Evolutionary conservation across 495 filamentous ascomycete species (phyloP).

Genomic region (Talaromyces proteolyticus): DNA sequence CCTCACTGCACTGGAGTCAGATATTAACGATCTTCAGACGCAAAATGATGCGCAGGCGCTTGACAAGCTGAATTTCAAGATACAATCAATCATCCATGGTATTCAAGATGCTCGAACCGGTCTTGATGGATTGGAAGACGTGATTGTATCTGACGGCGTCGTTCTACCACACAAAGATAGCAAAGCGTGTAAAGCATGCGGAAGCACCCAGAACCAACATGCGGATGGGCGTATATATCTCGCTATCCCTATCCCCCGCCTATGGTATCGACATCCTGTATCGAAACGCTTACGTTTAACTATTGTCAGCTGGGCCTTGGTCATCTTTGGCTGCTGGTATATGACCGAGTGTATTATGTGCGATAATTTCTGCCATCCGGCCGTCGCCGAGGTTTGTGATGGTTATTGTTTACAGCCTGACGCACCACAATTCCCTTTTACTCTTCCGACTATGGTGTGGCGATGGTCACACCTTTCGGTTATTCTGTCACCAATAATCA

Average conservation of each 20-base stretch:
- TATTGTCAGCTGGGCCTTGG: conserved; percentile 44
- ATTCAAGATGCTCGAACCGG: conserved; percentile 63
- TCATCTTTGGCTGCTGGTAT: conserved; percentile 49
- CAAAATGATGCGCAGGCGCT: conserved; percentile 14
- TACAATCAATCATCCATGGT: conserved; percentile 52
- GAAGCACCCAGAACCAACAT: conserved; percentile 4
- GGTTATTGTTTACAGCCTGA: conserved; percentile 41
- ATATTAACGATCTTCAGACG: not conserved
- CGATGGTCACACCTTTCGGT: conserved; percentile 33
- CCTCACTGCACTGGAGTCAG: not conserved
- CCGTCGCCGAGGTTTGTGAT: conserved; percentile 35
- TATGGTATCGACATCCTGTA: conserved; percentile 43
- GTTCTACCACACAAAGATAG: conserved; percentile 10
- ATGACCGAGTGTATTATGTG: conserved; percentile 56
- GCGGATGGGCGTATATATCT: conserved; percentile 26
- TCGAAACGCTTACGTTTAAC: conserved; percentile 46
- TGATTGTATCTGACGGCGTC: conserved; percentile 36
- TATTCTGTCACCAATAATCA: conserved; percentile 24
- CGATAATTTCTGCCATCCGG: conserved; percentile 53
- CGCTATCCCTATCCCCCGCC: conserved; percentile 49
- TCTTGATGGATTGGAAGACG: conserved; percentile 58
- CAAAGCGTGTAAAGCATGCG: conserved; percentile 23
- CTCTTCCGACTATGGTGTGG: conserved; percentile 41
- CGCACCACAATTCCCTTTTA: conserved; percentile 40
- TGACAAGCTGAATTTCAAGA: conserved; percentile 48